Evolutionary conservation across 2,329 filamentous ascomycete species (phyloP).

Genomic region (Thyridium curvatum): DNA sequence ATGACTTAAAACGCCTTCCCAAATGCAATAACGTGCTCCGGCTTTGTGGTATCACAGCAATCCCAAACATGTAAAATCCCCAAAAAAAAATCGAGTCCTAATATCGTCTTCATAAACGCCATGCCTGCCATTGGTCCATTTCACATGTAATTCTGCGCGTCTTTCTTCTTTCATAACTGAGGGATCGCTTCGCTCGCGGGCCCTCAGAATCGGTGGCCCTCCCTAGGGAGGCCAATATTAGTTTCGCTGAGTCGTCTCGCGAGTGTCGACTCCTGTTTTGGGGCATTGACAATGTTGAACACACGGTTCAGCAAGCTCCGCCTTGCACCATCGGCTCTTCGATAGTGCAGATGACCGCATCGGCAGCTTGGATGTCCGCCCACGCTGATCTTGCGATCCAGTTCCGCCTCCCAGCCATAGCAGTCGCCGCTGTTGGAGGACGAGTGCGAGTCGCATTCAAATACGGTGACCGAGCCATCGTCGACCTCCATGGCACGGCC

Average conservation of each 20-base stretch:
- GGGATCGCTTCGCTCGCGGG: too few species aligned
- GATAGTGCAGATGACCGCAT: slow-evolving; percentile 11
- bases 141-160: too few species aligned
- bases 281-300: slow-evolving; percentile 19
- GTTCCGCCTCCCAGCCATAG: slow-evolving; percentile 50
- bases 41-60: too few species aligned
- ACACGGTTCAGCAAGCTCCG: slow-evolving; percentile 33
- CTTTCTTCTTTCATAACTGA: too few species aligned
- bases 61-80: too few species aligned
- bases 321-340: slow-evolving; percentile 18
- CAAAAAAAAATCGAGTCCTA: too few species aligned
- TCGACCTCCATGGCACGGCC: slow-evolving; percentile 16
- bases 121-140: too few species aligned
- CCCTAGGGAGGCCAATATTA: neutral
- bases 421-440: slow-evolving; percentile 28
- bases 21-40: too few species aligned
- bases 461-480: slow-evolving; percentile 15
- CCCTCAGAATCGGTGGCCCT: slow-evolving; percentile 4
- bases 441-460: slow-evolving; percentile 19
- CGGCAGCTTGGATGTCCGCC: too few species aligned
- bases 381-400: slow-evolving; percentile 20
- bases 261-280: slow-evolving; percentile 5
- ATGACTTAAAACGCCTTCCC: too few species aligned
- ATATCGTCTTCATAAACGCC: too few species aligned
- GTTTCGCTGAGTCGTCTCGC: slow-evolving; percentile 6